Conservation (phyloP, 164 flowering plant species). For the Sedum album region DNA sequence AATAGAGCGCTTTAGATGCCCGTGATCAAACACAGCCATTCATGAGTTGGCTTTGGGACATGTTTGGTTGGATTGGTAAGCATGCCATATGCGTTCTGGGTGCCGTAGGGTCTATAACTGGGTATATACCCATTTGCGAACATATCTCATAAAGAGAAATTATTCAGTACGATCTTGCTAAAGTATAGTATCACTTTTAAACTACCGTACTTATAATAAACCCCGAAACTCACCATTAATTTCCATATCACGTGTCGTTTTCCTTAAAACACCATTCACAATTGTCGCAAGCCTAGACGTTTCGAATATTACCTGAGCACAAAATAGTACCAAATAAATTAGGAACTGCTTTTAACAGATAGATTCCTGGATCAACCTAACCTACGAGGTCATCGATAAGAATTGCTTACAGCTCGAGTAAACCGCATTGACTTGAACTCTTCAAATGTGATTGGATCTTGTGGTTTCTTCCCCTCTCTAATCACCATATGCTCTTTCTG, state of each 20-base stretch:
- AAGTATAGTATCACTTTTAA: neutral
- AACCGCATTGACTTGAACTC: constrained; percentile 52
- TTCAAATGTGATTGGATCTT: constrained; percentile 42
- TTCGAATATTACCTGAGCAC: constrained; percentile 55
- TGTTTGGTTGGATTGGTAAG: neutral
- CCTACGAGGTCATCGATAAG: neutral
- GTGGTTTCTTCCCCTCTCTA: constrained; percentile 40
- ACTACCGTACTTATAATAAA: neutral
- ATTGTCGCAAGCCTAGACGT: constrained; percentile 68
- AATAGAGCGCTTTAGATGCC: neutral
- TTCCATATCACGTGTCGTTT: constrained; percentile 64
- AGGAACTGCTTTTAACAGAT: neutral
- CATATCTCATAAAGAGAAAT: neutral
- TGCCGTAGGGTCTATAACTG: neutral
- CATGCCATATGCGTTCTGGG: constrained; percentile 6
- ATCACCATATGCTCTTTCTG: constrained; percentile 58
- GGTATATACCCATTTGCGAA: neutral
- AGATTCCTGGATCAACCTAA: neutral
- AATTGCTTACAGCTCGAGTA: constrained; percentile 51
- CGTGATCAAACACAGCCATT: neutral
- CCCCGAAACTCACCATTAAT: constrained; percentile 42
- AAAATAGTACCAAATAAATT: neutral
- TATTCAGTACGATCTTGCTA: neutral
- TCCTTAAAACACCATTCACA: constrained; percentile 78
- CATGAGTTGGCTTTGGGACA: constrained; percentile 1